Conservation (phyloP, 2,329 filamentous ascomycete genomes). For the Xylaria polymorpha region DNA sequence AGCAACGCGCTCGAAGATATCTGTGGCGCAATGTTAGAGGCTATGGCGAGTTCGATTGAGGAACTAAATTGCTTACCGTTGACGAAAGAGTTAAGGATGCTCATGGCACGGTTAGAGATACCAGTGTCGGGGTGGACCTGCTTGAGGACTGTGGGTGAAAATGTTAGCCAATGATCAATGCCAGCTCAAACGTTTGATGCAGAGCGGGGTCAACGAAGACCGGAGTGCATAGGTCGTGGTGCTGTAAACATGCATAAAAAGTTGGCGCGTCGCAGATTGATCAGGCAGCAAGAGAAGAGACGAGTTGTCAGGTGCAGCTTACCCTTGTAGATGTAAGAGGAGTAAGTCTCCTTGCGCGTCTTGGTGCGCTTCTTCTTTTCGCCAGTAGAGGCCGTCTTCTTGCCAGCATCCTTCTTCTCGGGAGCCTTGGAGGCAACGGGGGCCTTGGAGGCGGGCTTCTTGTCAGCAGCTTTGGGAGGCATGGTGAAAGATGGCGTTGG, state of each 20-base stretch:
- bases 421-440: slow-evolving; percentile 76
- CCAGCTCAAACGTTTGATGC: not conserved
- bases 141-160: slow-evolving; percentile 81
- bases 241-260: too few relatives aligned
- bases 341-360: slow-evolving; percentile 99
- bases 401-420: slow-evolving; percentile 99
- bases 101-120: slow-evolving; percentile 99
- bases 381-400: slow-evolving; percentile 96
- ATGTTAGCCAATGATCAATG: slow-evolving; percentile 47
- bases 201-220: not conserved
- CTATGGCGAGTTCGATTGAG: not conserved
- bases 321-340: slow-evolving; percentile 99
- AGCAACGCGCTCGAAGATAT: slow-evolving; percentile 99
- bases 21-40: slow-evolving; percentile 56
- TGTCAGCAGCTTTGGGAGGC: slow-evolving; percentile 97
- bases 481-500: slow-evolving; percentile 69
- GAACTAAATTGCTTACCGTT: slow-evolving; percentile 74
- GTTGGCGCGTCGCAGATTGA: not conserved
- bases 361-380: slow-evolving; percentile 99
- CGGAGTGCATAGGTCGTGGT: not conserved
- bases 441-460: slow-evolving; percentile 99
- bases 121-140: slow-evolving; percentile 99
- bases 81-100: slow-evolving; percentile 99
- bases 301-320: slow-evolving; percentile 50
- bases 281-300: not conserved